Evolutionary conservation across 805 yeast genomes (phyloP), one percentile per base, ranked within the genome.

Genomic region (Candida berthetii): DNA sequence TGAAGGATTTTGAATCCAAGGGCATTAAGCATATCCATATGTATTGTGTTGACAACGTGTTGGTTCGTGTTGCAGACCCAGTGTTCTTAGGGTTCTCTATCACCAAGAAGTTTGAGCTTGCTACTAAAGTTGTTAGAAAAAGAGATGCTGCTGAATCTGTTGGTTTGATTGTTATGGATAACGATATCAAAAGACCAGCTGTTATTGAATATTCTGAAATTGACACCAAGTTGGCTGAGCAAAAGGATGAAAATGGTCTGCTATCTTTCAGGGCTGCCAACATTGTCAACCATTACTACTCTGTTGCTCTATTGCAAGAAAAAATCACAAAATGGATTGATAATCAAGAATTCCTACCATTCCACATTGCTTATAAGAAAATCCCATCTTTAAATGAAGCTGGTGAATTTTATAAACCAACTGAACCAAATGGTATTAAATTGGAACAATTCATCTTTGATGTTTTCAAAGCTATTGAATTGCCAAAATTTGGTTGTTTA

Each of bases 401-500:
- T 0, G 78, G 78, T 25, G 59, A 67, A 39, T 58, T 65, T 32
- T 54, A 68, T 24, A 78, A 75, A 52, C 96, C 98, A n/a, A 51
- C 69, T 1, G 74, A 69, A 43, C 86, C 91, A 37, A 93, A 93
- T 61, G 99, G 98, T 35, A 81, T 91, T 57, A 93, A 93, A 61
- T 72, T 93, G 57, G 99, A 93, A 62, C 98, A 91, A 61, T 93
- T 93, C 55, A 95, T 93, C 43, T 93, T 93, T 66, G 99, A 93
- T 58, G 95, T 93, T 19, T 93, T 93, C 65, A 90, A 90, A 38
- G 74, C 80, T 25, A 82, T 93, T 29, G 73, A 76, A 11, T 58
- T 90, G 47, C 58, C 61, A 14, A 77, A 76, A 54, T 93, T 93
- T 61, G 99, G 96, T 1, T 86, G 95, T 58, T 71, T 93, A 43